Conservation (phyloP, 2,329 filamentous ascomycete species). For the Xylariaceae sp. region DNA sequence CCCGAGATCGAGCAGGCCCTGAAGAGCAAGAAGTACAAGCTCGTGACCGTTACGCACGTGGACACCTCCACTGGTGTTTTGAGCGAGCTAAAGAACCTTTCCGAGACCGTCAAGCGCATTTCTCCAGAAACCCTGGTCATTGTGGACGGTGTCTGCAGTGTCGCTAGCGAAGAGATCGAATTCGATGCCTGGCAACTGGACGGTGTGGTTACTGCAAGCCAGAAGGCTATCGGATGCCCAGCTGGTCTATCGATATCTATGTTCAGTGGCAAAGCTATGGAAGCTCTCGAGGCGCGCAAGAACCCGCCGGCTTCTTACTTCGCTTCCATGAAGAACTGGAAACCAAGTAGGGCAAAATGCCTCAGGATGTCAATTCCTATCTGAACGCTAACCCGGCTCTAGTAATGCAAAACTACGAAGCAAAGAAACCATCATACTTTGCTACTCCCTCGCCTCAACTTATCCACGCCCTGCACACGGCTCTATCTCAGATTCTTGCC, state of each 20-base stretch:
- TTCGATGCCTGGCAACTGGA: conserved; percentile 96
- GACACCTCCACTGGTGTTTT: conserved; percentile 96
- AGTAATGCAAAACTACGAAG: conserved; percentile 99
- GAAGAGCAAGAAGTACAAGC: conserved; percentile 86
- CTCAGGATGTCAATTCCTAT: not conserved
- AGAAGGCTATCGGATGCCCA: conserved; percentile 95
- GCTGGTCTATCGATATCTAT: conserved; percentile 92
- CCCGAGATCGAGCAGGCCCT: conserved; percentile 84
- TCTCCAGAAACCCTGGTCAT: conserved; percentile 88
- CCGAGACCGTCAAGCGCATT: conserved; percentile 76
- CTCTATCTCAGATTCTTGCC: conserved; percentile 79
- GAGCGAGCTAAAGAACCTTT: conserved; percentile 79
- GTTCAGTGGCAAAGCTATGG: conserved; percentile 82
- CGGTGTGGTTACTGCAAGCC: conserved; percentile 85
- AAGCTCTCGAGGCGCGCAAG: conserved; percentile 73
- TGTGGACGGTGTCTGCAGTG: conserved; percentile 95
- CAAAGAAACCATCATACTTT: conserved; percentile 96
- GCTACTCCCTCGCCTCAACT: conserved; percentile 94
- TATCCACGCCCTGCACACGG: conserved; percentile 84
- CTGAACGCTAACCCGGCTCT: conserved; percentile 15
- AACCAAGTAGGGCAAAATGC: conserved; percentile 60
- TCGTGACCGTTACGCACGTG: conserved; percentile 91
- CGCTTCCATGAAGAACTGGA: conserved; percentile 94
- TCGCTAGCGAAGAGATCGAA: conserved; percentile 89
- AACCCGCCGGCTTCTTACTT: conserved; percentile 84